These are phyloP conservation scores for Sphaerulina populicola DNA, from an alignment of 2,329 filamentous ascomycete species.

Conservation along the genomic window DNA sequence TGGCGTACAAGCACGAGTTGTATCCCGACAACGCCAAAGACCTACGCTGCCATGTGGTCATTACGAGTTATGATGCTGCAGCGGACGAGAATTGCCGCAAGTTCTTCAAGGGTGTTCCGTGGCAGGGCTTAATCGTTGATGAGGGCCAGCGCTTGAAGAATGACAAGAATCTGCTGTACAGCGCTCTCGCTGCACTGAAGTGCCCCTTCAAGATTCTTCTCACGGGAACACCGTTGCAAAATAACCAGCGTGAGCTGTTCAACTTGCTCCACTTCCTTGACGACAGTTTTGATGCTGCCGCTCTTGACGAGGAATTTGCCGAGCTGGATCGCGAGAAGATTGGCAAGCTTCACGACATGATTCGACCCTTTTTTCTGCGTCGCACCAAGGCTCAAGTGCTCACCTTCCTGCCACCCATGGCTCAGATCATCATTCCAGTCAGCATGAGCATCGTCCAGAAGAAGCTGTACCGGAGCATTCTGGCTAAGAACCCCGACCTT, in stretches of 20 bases:
- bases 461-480: constrained; percentile 86
- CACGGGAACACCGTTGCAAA: constrained; percentile 85
- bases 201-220: constrained; percentile 78
- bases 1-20: constrained; percentile 75
- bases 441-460: constrained; percentile 92
- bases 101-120: constrained; percentile 64
- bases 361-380: constrained; percentile 62
- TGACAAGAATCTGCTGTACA: constrained; percentile 75
- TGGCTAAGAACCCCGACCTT: constrained; percentile 80
- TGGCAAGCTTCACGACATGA: constrained; percentile 69
- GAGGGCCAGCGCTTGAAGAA: constrained; percentile 95
- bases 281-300: constrained; percentile 57
- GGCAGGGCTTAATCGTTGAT: constrained; percentile 84
- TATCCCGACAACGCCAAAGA: constrained; percentile 59
- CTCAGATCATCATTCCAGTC: constrained; percentile 91
- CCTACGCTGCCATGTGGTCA: constrained; percentile 80
- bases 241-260: constrained; percentile 90
- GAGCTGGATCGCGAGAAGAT: constrained; percentile 79
- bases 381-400: constrained; percentile 87
- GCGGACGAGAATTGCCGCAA: constrained; percentile 62
- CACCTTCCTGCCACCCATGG: constrained; percentile 84
- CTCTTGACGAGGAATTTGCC: constrained; percentile 65
- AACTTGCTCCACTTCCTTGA: constrained; percentile 96
- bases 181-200: constrained; percentile 61
- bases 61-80: constrained; percentile 90